Evolutionary conservation across 2,329 filamentous ascomycete genomes (phyloP), one percentile per base, ranked within the genome.

Genomic region (Ophidiomyces ophidiicola): DNA sequence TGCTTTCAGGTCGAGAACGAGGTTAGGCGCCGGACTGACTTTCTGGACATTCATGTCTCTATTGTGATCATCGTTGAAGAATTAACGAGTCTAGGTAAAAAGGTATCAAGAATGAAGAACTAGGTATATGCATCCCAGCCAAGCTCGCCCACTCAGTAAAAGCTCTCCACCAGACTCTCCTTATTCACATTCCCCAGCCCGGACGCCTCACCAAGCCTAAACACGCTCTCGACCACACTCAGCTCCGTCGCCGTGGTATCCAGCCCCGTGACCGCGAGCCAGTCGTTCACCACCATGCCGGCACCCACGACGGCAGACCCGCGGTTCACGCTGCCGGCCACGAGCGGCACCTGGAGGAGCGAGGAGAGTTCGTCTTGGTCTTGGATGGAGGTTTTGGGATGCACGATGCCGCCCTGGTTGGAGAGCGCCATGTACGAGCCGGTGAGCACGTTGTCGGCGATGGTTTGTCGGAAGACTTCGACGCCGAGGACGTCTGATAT

Each of bases 151-250:
- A 26, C 17, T 30, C 72, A 98, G 70, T 98, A 98, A 69, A 96
- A 98, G 54, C 84, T 93, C 71, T 98, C 90, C 46, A 98, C 90
- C 76, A 98, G 93, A 49, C 86, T 90, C 62, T 96, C 88, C 75
- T 94, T 96, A 70, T 94, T 79, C 51, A 52, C 49, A 44, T 49
- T 53, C 15, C 50, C 0, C 83, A 83, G 67, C 88, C 85, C 53
- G 75, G 66, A 68, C 53, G 84, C 86, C 69, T 96, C 88, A 47
- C 87, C 87, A 32, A 98, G 70, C 54, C 86, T 77, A 71, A 98
- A 98, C 48, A 98, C 87, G 53, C 80, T 87, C 72, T 98, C 90
- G 42, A 98, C 76, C 43, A 98, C 90, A 57, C 85, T 93, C 54
- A 98, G 69, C 68, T 98, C 90, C 1, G 90, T 96, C n/a, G 88